A percentile compares a stretch with the other conserved stretches of the same genome.
phyloP scores from a whole-genome alignment of 1,284 basidiomycete genomes.

The Ceratobasidium sp. region DNA sequence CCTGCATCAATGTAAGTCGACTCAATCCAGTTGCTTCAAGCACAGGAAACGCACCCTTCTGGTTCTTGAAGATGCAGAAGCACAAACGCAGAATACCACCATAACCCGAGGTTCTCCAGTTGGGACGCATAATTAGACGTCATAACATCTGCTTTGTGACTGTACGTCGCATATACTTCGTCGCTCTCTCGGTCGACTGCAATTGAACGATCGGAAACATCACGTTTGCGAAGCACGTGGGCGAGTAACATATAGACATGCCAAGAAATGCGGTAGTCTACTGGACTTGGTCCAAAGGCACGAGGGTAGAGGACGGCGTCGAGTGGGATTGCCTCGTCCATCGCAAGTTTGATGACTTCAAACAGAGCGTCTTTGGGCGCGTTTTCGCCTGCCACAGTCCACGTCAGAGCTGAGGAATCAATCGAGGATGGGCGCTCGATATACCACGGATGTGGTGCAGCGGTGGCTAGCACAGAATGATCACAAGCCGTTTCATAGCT shows the following conservation, averaged over 20 bases:
- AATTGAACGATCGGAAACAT: constrained; percentile 77
- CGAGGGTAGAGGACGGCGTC: constrained; percentile 64
- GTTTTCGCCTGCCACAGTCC: constrained; percentile 44
- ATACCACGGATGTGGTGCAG: constrained; percentile 77
- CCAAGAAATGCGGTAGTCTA: constrained; percentile 89
- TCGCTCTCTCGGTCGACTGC: constrained; percentile 53
- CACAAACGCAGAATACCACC: constrained; percentile 89
- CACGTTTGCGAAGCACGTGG: constrained; percentile 79
- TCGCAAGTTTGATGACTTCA: constrained; percentile 80
- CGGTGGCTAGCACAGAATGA: constrained; percentile 48
- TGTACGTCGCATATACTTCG: constrained; percentile 56
- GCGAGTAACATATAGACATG: constrained; percentile 91
- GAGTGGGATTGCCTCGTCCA: constrained; percentile 59
- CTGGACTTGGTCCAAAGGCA: constrained; percentile 76
- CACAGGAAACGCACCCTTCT: constrained; percentile 63
- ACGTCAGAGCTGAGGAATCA: constrained; percentile 51
- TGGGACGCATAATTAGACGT: constrained; percentile 88
- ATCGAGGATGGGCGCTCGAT: constrained; percentile 54
- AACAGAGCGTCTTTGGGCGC: constrained; percentile 73
- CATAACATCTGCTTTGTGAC: constrained; percentile 81
- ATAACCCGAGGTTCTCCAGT: constrained; percentile 80
- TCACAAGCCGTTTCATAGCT: constrained; percentile 62
- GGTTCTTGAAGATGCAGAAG: constrained; percentile 86
- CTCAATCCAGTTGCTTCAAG: constrained; percentile 15
- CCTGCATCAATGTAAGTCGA: constrained; percentile 52